Percentiles rank a stretch among this genome's conserved stretches.
phyloP scores from a whole-genome alignment of 2,329 filamentous ascomycete species.

The Neonectria magnoliae region DNA sequence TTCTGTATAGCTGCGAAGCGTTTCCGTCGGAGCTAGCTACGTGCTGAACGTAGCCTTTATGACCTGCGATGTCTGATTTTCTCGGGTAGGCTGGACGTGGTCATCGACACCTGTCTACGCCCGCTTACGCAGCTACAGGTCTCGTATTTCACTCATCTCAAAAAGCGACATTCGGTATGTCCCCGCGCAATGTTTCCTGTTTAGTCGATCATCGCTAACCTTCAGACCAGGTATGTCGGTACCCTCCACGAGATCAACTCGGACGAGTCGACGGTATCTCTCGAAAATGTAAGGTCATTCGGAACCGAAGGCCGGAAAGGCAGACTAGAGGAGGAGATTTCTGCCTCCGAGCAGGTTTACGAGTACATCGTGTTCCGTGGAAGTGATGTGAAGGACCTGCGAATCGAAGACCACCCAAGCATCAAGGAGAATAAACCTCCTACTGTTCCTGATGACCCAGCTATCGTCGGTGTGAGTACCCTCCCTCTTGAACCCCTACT shows the following conservation, averaged over 20 bases:
- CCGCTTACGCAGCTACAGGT: conserved; percentile 63
- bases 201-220: conserved; percentile 46
- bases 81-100: conserved; percentile 60
- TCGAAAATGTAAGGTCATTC: conserved; percentile 94
- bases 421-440: conserved; percentile 80
- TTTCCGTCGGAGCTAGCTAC: conserved; percentile 46
- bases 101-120: conserved; percentile 42
- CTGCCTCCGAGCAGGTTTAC: conserved; percentile 87
- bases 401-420: conserved; percentile 85
- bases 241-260: conserved; percentile 98
- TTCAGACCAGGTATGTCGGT: conserved; percentile 81
- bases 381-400: conserved; percentile 97
- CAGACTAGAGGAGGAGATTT: conserved; percentile 82
- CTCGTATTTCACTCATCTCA: conserved; percentile 95
- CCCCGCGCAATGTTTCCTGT: conserved; percentile 46
- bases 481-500: conserved; percentile 10
- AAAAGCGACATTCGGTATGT: conserved; percentile 95
- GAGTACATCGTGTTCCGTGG: conserved; percentile 99
- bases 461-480: conserved; percentile 94
- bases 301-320: conserved; percentile 91
- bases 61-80: conserved; percentile 66
- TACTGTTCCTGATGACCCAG: conserved; percentile 90
- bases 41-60: conserved; percentile 54
- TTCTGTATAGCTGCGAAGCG: conserved; percentile 35
- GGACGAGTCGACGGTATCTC: conserved; percentile 93